These are phyloP conservation scores for Paragyromitra xinjiangensis DNA, from an alignment of 495 filamentous ascomycete species.

Conservation along the genomic window DNA sequence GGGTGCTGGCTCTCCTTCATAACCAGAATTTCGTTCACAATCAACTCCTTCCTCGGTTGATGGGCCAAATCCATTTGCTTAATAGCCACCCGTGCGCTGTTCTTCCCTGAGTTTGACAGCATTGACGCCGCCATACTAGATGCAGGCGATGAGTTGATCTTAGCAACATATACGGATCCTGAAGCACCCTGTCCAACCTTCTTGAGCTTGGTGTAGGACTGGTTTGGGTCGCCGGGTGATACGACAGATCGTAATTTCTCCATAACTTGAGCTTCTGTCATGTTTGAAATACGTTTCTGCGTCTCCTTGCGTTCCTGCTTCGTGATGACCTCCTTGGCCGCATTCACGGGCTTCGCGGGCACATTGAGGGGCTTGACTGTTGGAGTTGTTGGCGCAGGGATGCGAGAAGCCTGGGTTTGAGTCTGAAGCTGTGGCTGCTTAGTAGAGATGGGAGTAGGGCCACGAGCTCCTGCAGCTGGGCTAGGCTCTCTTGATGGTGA, in stretches of 20 bases:
- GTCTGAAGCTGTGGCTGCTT: slow-evolving; percentile 40
- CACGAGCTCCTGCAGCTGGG: slow-evolving; percentile 42
- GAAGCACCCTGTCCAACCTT: slow-evolving; percentile 99
- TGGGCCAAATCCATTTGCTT: slow-evolving; percentile 99
- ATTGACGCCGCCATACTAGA: slow-evolving; percentile 57
- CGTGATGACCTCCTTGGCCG: slow-evolving; percentile 58
- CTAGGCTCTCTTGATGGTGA: slow-evolving; percentile 52
- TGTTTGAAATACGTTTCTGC: slow-evolving; percentile 93
- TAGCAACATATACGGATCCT: slow-evolving; percentile 96
- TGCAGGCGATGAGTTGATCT: slow-evolving; percentile 69
- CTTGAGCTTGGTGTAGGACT: slow-evolving; percentile 97
- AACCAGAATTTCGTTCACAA: slow-evolving; percentile 98
- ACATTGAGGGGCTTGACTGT: slow-evolving; percentile 91
- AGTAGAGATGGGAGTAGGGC: slow-evolving; percentile 30
- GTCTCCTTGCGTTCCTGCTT: slow-evolving; percentile 76
- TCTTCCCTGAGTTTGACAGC: slow-evolving; percentile 49
- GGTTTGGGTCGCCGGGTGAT: slow-evolving; percentile 87
- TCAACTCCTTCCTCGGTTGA: slow-evolving; percentile 96
- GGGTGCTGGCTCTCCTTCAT: slow-evolving; percentile 95
- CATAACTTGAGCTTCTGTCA: slow-evolving; percentile 98
- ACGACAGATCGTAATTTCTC: slow-evolving; percentile 90
- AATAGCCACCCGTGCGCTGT: slow-evolving; percentile 82
- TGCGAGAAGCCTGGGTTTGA: slow-evolving; percentile 56
- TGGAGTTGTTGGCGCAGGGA: slow-evolving; percentile 67
- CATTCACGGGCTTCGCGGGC: slow-evolving; percentile 74